Evolutionary conservation across 2,329 filamentous ascomycete genomes (phyloP), one percentile per base, ranked within the genome.

Genomic region (Epichloe gansuensis): DNA sequence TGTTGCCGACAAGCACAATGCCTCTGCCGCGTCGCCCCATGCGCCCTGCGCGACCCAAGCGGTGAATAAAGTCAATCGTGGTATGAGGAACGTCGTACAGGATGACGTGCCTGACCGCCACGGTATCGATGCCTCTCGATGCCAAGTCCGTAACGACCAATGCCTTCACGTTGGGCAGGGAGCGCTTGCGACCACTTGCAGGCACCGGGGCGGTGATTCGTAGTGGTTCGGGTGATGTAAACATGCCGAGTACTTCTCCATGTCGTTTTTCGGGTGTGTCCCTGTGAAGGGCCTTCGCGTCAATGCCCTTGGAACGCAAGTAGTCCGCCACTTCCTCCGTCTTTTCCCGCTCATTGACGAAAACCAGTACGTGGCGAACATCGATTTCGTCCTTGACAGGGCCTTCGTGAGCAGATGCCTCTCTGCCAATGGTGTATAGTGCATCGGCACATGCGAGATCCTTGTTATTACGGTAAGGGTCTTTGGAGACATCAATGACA

Each of bases 61-160:
- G 85, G 69, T 98, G 94, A 63, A 98, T 96, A 63, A 98, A 98
- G 68, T 98, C 94, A 55, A 98, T 94, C 0, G 90, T 95, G 0
- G 88, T 95, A 65, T 97, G 91, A 4, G 93, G 93, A n/a, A 98
- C 91, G 65, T 98, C 90, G 67, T 95, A 97, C 28, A 98, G 72
- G 52, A 98, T 85, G 50, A 98, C 93, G 59, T 95, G 88, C 53
- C 88, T 80, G 17, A 97, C 91, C 17, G 88, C 86, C 34, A 96
- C 71, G 0, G 93, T 98, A 67, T 98, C 93, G 61, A 98, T 95
- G 57, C 93, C 93, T 59, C 93, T 75, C 5, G 90, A 95, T 4
- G 88, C 89, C 54, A 98, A 72, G 67, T 98, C 93, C 0, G 93
- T 98, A 12, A 90, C 93, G 3, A 98, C 91, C 41, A 98, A 80